Percentiles rank a stretch among this genome's conserved stretches.
These are phyloP conservation scores for Aspergillus sp. DNA, from an alignment of 2,329 filamentous ascomycete genomes.

Conservation along the genomic window DNA sequence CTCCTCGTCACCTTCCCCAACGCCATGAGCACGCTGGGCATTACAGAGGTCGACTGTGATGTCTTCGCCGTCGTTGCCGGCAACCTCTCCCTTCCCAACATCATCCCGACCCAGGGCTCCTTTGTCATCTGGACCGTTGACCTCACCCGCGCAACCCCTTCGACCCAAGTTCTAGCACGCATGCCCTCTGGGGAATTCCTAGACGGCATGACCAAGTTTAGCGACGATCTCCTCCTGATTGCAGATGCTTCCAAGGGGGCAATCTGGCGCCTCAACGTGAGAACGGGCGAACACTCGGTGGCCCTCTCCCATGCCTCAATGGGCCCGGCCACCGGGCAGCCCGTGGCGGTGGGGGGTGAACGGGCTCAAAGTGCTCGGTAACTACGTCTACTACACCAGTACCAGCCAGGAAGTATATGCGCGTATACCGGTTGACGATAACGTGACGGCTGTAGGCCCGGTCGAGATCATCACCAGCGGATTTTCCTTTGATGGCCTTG, in stretches of 20 bases:
- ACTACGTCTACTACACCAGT: slow-evolving; percentile 6
- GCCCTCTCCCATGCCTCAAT: slow-evolving; percentile 1
- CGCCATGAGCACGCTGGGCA: slow-evolving; percentile 3
- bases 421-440: slow-evolving; percentile 2
- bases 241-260: slow-evolving; percentile 5
- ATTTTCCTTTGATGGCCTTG: slow-evolving; percentile 4
- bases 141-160: not conserved
- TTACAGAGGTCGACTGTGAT: not conserved
- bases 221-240: slow-evolving; percentile 1
- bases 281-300: not conserved
- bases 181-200: slow-evolving; percentile 1
- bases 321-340: not conserved
- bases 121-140: slow-evolving; percentile 2
- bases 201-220: slow-evolving; percentile 3
- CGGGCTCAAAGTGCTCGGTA: slow-evolving; percentile 1
- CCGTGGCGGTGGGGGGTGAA: slow-evolving; percentile 4
- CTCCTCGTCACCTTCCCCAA: slow-evolving; percentile 3
- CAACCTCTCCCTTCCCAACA: not conserved
- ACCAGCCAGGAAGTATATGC: not conserved
- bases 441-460: not conserved
- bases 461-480: slow-evolving; percentile 2
- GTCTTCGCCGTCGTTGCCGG: not conserved
- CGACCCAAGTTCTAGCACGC: not conserved
- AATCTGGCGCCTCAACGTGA: slow-evolving; percentile 5
- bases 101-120: not conserved